These are phyloP conservation scores for Sarcodon sp. DNA, from an alignment of 768 basidiomycete genomes.

Conservation along the genomic window DNA sequence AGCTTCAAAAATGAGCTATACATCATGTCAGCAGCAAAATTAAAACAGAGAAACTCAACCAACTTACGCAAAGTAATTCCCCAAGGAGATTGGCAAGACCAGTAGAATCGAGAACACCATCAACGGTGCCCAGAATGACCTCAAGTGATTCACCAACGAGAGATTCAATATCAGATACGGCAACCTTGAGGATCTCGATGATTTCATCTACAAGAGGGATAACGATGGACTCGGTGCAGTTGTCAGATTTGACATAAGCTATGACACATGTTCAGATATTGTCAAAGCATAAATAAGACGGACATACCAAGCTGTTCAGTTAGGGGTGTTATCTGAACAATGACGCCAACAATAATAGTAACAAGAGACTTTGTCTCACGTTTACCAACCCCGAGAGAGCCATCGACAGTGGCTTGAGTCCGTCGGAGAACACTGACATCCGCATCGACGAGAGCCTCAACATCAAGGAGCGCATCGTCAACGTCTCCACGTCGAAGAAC, in stretches of 20 bases:
- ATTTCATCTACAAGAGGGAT: not conserved
- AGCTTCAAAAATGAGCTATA: not conserved
- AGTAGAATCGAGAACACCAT: not conserved
- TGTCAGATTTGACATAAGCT: not conserved
- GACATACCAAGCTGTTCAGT: not conserved
- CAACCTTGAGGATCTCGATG: not conserved
- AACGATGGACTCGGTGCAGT: not conserved
- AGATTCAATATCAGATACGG: not conserved
- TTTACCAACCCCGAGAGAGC: too few species aligned
- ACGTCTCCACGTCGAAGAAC: too few species aligned
- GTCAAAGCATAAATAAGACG: not conserved
- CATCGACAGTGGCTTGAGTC: too few species aligned
- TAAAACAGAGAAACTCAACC: not conserved
- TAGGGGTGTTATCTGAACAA: not conserved
- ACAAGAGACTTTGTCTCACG: not conserved
- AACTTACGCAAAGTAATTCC: not conserved
- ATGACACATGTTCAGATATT: not conserved
- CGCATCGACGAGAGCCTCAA: too few species aligned
- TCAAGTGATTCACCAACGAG: not conserved
- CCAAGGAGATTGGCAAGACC: not conserved
- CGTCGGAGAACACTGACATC: too few species aligned
- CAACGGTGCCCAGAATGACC: not conserved
- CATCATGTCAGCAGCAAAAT: not conserved
- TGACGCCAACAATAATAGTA: not conserved
- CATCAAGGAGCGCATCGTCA: too few species aligned